Evolutionary conservation across 371 early-diverging fungal species (phyloP), one percentile per base, ranked within the genome.

Genomic region (Dichotomocladium elegans): DNA sequence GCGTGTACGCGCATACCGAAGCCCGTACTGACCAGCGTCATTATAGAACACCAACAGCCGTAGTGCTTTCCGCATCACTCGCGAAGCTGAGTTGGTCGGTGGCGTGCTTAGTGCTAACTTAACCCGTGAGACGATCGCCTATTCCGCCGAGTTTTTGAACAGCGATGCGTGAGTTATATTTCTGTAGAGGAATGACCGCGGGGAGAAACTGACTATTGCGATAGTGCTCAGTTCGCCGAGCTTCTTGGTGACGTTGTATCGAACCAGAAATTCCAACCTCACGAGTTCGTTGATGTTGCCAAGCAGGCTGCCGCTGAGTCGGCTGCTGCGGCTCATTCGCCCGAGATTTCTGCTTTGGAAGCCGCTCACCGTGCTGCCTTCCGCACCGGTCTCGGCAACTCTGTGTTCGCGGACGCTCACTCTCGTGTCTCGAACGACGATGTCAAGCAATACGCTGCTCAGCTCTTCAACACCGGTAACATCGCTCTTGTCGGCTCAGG

Each of bases 351-450:
- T 34, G 87, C 87, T 42, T 55, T 91, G 24, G 95, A 96, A 63
- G 81, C 83, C 31, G 80, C 91, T 59, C 97, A 98, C 79, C 80
- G 75, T 56, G 87, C 85, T 33, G 96, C 96, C 40, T 98, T 94
- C 90, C 92, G 96, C 66, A 68, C 65, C 58, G 98, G 98, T 29
- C 88, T 98, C 61, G 98, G 96, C 50, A 94, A 96, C 90, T 85
- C 96, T 22, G 73, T 95, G 53, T 95, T 87, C 65, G 94, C 93
- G 48, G 65, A 80, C 57, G 65, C 81, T 22, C 72, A 72, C 54
- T 53, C 78, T 63, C 77, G 79, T n/a, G 69, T 86, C 48, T 61
- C 58, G 50, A 74, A 77, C 47, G 79, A 74, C 47, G 80, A 82
- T 28, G 83, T 94, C 66, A 80, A 82, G 68, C 72, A 73, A 47